These are phyloP conservation scores for Rhipidocladum racemiflorum DNA, from an alignment of 176 grass and related monocot species.

Conservation along the genomic window DNA sequence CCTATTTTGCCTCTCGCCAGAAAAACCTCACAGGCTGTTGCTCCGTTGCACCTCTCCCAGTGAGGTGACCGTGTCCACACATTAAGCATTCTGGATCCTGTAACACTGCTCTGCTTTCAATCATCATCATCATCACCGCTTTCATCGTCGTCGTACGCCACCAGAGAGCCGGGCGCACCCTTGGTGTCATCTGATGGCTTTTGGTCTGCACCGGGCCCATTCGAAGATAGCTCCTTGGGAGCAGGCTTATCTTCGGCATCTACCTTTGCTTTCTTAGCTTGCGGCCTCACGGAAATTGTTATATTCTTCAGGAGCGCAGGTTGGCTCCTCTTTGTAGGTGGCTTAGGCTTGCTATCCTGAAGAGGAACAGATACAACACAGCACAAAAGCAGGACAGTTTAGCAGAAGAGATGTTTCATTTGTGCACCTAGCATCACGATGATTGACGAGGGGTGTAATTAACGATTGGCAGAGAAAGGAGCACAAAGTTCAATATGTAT, in stretches of 20 bases:
- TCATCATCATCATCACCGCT: conserved; percentile 47
- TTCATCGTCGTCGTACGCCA: conserved; percentile 53
- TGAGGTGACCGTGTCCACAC: neutral
- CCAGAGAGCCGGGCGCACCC: conserved; percentile 41
- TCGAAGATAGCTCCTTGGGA: conserved; percentile 12
- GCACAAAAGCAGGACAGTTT: neutral
- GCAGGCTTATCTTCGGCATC: conserved; percentile 23
- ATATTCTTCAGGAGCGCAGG: conserved; percentile 54
- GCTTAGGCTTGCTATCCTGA: conserved; percentile 48
- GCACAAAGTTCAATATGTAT: neutral
- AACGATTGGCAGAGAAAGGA: neutral
- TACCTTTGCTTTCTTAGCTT: conserved; percentile 77
- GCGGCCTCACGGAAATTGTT: conserved; percentile 82
- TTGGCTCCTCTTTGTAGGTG: conserved; percentile 55
- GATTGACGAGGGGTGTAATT: neutral
- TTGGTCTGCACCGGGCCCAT: conserved; percentile 22
- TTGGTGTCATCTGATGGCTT: conserved; percentile 31
- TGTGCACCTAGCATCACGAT: conserved; percentile 3
- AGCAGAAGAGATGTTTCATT: conserved; percentile 9
- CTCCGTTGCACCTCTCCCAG: neutral
- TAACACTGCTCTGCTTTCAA: neutral
- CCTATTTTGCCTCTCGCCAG: neutral
- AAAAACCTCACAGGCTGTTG: neutral
- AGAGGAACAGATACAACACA: neutral
- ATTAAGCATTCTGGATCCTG: neutral